A percentile compares a stretch with the other conserved stretches of the same genome.
Conservation (phyloP, 306 rosid genomes). For the Trifolium subterraneum region DNA sequence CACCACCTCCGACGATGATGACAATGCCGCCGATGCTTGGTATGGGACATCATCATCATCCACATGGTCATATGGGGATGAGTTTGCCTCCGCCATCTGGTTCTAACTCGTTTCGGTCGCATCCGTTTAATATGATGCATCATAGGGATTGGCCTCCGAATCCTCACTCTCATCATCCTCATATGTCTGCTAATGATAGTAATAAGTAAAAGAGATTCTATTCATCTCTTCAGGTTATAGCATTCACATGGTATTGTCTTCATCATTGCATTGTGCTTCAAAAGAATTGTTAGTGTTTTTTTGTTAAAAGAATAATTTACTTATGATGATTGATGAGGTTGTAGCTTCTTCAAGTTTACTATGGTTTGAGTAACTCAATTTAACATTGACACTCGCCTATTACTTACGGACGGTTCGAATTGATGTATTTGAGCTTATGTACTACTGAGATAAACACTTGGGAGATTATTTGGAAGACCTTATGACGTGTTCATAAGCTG, state of each 20-base stretch:
- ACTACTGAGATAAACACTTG: too few species aligned
- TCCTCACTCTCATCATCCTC: constrained; percentile 27
- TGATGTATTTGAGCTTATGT: not conserved
- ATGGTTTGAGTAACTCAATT: constrained; percentile 13
- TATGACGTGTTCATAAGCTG: too few species aligned
- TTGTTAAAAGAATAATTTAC: too few species aligned
- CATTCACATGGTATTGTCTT: not conserved
- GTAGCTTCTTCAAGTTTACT: not conserved
- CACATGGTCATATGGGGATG: constrained; percentile 56
- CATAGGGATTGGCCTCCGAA: constrained; percentile 55
- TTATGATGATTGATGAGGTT: constrained; percentile 1
- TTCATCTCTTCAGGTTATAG: constrained; percentile 28
- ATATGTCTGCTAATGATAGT: constrained; percentile 42
- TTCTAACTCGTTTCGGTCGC: constrained; percentile 41
- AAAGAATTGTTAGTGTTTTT: not conserved
- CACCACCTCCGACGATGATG: constrained; percentile 53
- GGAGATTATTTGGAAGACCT: not conserved
- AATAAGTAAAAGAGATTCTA: constrained; percentile 37
- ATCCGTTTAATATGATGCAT: constrained; percentile 62
- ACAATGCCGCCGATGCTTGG: constrained; percentile 66
- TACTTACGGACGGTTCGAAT: not conserved
- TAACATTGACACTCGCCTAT: not conserved
- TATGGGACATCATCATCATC: constrained; percentile 38
- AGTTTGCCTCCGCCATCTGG: constrained; percentile 42
- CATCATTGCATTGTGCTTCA: not conserved